Evolutionary conservation across 2,329 filamentous ascomycete genomes (phyloP).

Genomic region (Zymoseptoria passerinii): DNA sequence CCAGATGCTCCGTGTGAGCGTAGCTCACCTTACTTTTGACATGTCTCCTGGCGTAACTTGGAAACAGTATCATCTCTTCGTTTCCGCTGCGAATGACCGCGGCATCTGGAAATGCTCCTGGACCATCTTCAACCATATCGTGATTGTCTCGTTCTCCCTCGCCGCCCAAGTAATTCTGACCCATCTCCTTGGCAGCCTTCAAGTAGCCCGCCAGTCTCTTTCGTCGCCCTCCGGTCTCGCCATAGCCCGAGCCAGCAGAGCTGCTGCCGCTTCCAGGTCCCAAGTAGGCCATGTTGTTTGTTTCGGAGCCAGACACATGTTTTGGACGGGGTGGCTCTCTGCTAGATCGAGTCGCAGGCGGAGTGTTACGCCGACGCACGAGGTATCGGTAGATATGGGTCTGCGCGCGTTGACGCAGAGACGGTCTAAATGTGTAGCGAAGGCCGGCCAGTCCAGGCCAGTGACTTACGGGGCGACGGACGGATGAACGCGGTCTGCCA

Average conservation of each 20-base stretch:
- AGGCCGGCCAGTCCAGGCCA: constrained; percentile 60
- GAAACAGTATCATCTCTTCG: constrained; percentile 91
- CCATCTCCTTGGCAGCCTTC: constrained; percentile 62
- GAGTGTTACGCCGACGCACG: constrained; percentile 16
- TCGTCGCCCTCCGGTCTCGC: constrained; percentile 61
- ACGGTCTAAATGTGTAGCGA: constrained; percentile 65
- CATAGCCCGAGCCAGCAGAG: constrained; percentile 27
- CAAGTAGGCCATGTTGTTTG: constrained; percentile 28
- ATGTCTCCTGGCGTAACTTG: constrained; percentile 79
- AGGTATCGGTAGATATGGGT: constrained; percentile 57
- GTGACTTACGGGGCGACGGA: constrained; percentile 5
- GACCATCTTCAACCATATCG: constrained; percentile 15
- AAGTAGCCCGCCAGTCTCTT: constrained; percentile 68
- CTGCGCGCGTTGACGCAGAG: constrained; percentile 62
- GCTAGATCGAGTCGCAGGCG: constrained; percentile 19
- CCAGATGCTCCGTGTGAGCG: neutral
- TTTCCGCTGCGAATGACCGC: constrained; percentile 70
- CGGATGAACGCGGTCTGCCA: neutral
- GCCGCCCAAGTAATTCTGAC: constrained; percentile 43
- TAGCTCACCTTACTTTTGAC: constrained; percentile 40
- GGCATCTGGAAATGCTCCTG: constrained; percentile 71
- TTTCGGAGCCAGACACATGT: constrained; percentile 24
- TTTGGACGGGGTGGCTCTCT: constrained; percentile 16
- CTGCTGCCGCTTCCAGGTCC: constrained; percentile 9
- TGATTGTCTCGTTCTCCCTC: constrained; percentile 28